These are phyloP conservation scores for Ophiostoma montium DNA, from an alignment of 2,329 filamentous ascomycete genomes.

Conservation along the genomic window DNA sequence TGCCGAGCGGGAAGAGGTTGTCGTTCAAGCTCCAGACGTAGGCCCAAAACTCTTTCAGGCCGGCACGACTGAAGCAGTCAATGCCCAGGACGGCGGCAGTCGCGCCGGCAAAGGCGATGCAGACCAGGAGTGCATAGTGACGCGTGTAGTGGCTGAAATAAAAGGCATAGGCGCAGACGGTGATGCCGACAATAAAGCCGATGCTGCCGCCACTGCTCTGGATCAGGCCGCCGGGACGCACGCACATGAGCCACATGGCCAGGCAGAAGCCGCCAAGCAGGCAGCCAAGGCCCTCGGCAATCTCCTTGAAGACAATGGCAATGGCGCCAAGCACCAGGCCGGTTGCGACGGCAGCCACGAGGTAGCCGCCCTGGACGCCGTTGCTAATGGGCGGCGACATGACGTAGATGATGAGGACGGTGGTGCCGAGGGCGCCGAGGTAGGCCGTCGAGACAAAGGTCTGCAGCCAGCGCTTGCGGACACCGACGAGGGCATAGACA, in stretches of 20 bases:
- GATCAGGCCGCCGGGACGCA: conserved; percentile 65
- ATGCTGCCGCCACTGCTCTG: conserved; percentile 45
- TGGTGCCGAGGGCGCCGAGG: conserved; percentile 56
- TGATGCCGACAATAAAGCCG: conserved; percentile 64
- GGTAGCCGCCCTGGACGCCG: conserved; percentile 71
- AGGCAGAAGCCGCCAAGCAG: conserved; percentile 75
- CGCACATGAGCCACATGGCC: conserved; percentile 78
- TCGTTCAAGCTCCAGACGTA: conserved; percentile 80
- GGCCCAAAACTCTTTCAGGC: conserved; percentile 90
- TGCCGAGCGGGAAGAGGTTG: conserved; percentile 62
- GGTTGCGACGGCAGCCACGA: conserved; percentile 62
- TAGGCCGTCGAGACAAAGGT: conserved; percentile 70
- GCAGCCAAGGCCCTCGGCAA: conserved; percentile 71
- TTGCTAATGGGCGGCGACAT: conserved; percentile 61
- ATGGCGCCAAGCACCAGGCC: conserved; percentile 60
- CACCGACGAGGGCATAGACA: conserved; percentile 60
- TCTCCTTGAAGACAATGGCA: conserved; percentile 66
- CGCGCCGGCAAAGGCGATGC: conserved; percentile 68
- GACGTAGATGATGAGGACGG: conserved; percentile 76
- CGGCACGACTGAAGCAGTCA: conserved; percentile 81
- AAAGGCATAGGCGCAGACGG: conserved; percentile 51
- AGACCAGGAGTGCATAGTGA: conserved; percentile 60
- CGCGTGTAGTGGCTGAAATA: conserved; percentile 70
- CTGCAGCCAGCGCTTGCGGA: conserved; percentile 68
- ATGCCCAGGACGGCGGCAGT: conserved; percentile 71